These are phyloP conservation scores for Nakazawaea pomicola DNA, from an alignment of 805 yeast genomes.

Conservation along the genomic window DNA sequence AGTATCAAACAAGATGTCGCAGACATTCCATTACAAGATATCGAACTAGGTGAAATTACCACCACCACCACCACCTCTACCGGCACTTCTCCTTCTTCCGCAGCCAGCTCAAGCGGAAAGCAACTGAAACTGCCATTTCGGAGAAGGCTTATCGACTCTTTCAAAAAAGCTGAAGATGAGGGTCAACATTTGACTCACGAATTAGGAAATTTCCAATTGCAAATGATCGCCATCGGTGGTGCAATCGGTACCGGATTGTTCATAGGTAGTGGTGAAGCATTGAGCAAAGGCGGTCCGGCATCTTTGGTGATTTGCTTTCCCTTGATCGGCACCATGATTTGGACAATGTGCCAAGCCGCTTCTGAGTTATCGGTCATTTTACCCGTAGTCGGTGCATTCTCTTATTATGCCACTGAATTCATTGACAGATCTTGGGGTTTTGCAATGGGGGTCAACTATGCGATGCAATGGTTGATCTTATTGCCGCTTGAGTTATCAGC, in stretches of 20 bases:
- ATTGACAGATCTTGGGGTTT: conserved; percentile 59
- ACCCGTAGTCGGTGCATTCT: conserved; percentile 62
- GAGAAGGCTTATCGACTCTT: conserved; percentile 4
- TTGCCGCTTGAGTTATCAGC: conserved; percentile 50
- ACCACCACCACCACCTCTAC: background rate
- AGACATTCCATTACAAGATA: too few relatives aligned
- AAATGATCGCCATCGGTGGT: conserved; percentile 66
- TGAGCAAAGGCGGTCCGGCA: conserved; percentile 60
- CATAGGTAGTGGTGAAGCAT: conserved; percentile 58
- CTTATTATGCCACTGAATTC: conserved; percentile 56
- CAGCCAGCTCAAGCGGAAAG: too few relatives aligned
- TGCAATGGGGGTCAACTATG: conserved; percentile 56
- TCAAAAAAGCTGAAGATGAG: conserved; percentile 10
- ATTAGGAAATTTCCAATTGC: conserved; percentile 38
- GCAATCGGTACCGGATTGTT: conserved; percentile 67
- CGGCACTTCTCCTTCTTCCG: too few relatives aligned
- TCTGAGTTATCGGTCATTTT: conserved; percentile 57
- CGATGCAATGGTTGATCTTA: conserved; percentile 46
- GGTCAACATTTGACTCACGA: conserved; percentile 17
- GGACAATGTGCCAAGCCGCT: conserved; percentile 53
- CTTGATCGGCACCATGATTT: conserved; percentile 52
- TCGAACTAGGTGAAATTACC: background rate
- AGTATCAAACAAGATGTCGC: too few relatives aligned
- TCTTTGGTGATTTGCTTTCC: conserved; percentile 53
- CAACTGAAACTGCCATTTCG: too few relatives aligned